These are phyloP conservation scores for Candida yuanshanica DNA, from an alignment of 805 yeast species.

Conservation along the genomic window DNA sequence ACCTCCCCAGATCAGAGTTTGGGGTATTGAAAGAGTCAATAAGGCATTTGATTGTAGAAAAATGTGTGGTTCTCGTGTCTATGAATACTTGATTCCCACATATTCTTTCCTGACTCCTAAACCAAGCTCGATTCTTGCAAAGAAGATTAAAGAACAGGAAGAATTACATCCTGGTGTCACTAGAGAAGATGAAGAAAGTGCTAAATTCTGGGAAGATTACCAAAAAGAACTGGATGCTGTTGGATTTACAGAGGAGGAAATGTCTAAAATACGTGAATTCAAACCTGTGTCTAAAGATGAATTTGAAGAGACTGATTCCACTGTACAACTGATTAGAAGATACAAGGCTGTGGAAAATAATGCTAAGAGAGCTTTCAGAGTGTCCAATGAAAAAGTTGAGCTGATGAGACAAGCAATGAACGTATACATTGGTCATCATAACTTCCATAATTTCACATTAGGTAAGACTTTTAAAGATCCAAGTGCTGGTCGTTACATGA, in stretches of 20 bases:
- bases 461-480: constrained; percentile 83
- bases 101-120: constrained; percentile 89
- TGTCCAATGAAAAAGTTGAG: constrained; percentile 55
- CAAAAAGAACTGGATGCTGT: constrained; percentile 32
- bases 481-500: constrained; percentile 80
- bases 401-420: constrained; percentile 63
- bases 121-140: constrained; percentile 61
- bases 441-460: constrained; percentile 83
- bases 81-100: constrained; percentile 90
- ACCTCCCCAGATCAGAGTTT: constrained; percentile 84
- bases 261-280: constrained; percentile 22
- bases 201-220: constrained; percentile 63
- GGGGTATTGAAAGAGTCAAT: constrained; percentile 90
- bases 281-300: constrained; percentile 32
- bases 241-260: constrained; percentile 24
- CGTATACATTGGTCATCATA: constrained; percentile 79
- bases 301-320: constrained; percentile 34
- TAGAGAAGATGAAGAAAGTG: constrained; percentile 63
- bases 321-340: constrained; percentile 36
- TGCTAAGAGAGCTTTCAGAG: constrained; percentile 64
- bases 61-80: constrained; percentile 92
- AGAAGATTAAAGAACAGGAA: constrained; percentile 49
- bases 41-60: constrained; percentile 92
- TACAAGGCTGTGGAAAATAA: constrained; percentile 60
- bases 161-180: constrained; percentile 51